Evolutionary conservation across 352 stramenopile genomes (phyloP).

Genomic region (Phytopythium litorale): DNA sequence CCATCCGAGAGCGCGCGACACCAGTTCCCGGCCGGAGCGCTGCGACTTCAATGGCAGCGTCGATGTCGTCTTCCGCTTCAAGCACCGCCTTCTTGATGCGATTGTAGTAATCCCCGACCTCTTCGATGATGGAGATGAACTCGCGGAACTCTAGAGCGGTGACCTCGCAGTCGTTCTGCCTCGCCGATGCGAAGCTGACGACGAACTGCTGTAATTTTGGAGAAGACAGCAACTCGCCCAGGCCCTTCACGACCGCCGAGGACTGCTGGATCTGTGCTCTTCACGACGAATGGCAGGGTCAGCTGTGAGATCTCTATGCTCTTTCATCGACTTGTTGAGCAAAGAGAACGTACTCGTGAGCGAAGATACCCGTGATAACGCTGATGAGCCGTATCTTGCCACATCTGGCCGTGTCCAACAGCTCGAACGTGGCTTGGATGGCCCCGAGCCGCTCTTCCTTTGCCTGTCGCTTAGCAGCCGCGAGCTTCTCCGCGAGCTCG

Average conservation of each 20-base stretch:
- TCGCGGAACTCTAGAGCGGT: conserved; percentile 39
- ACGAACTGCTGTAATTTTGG: conserved; percentile 56
- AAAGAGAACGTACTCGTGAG: conserved; percentile 39
- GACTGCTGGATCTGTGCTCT: conserved; percentile 29
- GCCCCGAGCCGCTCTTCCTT: conserved; percentile 26
- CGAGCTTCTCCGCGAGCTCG: conserved; percentile 46
- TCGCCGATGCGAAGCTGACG: conserved; percentile 42
- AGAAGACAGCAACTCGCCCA: conserved; percentile 36
- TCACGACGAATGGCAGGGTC: conserved; percentile 6
- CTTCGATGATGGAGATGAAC: conserved; percentile 55
- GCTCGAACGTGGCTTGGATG: conserved; percentile 46
- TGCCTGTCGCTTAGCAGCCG: conserved; percentile 14
- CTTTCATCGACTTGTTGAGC: neutral
- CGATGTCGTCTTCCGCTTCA: conserved; percentile 62
- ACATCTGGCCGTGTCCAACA: conserved; percentile 28
- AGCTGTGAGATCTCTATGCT: neutral
- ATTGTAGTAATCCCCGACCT: conserved; percentile 41
- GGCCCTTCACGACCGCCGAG: conserved; percentile 34
- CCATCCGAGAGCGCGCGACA: conserved; percentile 26
- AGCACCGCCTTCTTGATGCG: conserved; percentile 40
- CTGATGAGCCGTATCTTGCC: conserved; percentile 54
- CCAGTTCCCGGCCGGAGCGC: conserved; percentile 10
- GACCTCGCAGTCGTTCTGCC: conserved; percentile 20
- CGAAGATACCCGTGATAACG: conserved; percentile 49
- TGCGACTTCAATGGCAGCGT: conserved; percentile 25